phyloP scores from a whole-genome alignment of 2,329 filamentous ascomycete species.

The Diaporthe longicolla region DNA sequence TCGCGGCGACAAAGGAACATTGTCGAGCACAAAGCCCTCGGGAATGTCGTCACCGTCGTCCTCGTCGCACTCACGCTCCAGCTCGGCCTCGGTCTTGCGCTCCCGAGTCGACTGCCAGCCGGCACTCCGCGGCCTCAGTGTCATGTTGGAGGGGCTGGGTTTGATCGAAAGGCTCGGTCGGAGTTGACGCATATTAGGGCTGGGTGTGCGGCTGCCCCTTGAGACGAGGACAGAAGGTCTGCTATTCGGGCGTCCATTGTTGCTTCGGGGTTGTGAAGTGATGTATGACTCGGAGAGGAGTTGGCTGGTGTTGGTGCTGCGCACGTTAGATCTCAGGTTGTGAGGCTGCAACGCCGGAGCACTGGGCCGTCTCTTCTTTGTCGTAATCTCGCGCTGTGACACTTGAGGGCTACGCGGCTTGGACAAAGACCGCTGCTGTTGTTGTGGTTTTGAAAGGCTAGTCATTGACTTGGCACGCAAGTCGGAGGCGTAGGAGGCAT shows the following conservation, averaged over 20 bases:
- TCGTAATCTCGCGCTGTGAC: constrained; percentile 51
- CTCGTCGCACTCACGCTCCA: constrained; percentile 82
- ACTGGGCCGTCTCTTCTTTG: constrained; percentile 56
- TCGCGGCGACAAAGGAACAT: constrained; percentile 85
- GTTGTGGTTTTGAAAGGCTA: constrained; percentile 47
- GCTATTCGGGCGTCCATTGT: constrained; percentile 50
- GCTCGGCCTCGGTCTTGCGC: constrained; percentile 77
- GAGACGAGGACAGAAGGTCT: constrained; percentile 58
- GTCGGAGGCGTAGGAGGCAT: constrained; percentile 61
- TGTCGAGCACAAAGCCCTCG: constrained; percentile 83
- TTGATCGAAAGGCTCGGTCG: constrained; percentile 59
- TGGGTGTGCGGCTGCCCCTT: constrained; percentile 65
- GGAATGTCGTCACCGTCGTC: constrained; percentile 85
- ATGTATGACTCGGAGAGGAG: constrained; percentile 50
- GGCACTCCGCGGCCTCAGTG: constrained; percentile 67
- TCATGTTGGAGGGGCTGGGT: constrained; percentile 58
- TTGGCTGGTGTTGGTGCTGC: constrained; percentile 62
- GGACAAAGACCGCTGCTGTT: constrained; percentile 46
- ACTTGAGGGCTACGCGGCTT: constrained; percentile 46
- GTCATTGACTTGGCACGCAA: constrained; percentile 51
- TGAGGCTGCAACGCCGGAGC: constrained; percentile 63
- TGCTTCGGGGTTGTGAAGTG: constrained; percentile 49
- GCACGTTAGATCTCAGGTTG: constrained; percentile 62
- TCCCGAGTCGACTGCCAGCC: constrained; percentile 79
- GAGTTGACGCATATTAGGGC: constrained; percentile 50